Percentiles rank a stretch among this genome's conserved stretches.
Evolutionary conservation across 768 basidiomycete genomes (phyloP).

Genomic region (Lentinula sp.): DNA sequence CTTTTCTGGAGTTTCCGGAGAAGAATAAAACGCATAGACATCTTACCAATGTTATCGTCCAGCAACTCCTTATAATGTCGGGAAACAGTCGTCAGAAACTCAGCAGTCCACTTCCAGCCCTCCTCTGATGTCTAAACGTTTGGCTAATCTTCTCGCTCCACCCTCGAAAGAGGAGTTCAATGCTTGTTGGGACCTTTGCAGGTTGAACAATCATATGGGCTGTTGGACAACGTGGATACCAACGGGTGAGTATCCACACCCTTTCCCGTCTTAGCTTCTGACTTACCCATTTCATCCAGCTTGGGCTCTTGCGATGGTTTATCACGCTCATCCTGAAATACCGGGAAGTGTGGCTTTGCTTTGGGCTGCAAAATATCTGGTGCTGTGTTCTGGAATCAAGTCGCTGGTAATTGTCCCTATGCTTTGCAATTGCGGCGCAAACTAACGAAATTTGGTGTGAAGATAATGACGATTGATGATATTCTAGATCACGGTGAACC

Average conservation of each 20-base stretch:
- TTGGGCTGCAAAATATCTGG: slow-evolving; percentile 18
- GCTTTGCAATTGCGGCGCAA: not conserved
- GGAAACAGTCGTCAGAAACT: not conserved
- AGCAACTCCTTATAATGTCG: not conserved
- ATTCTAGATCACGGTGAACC: slow-evolving; percentile 3
- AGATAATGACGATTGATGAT: slow-evolving; percentile 9
- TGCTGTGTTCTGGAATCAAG: slow-evolving; percentile 24
- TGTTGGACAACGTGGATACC: slow-evolving; percentile 25
- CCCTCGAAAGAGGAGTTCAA: slow-evolving; percentile 17
- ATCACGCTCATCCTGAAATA: slow-evolving; percentile 17
- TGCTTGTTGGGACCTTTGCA: slow-evolving; percentile 26
- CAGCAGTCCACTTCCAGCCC: not conserved
- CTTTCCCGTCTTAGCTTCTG: not conserved
- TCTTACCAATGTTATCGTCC: not conserved
- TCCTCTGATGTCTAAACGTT: slow-evolving; percentile 1
- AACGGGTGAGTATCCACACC: slow-evolving; percentile 12
- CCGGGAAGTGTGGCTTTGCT: slow-evolving; percentile 12
- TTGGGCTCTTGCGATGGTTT: slow-evolving; percentile 26
- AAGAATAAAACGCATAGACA: not conserved
- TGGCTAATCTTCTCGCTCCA: slow-evolving; percentile 9
- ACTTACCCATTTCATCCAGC: slow-evolving; percentile 7
- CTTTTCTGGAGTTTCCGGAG: not conserved
- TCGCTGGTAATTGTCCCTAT: slow-evolving; percentile 17
- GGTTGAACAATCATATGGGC: slow-evolving; percentile 25
- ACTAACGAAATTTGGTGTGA: not conserved